Conservation (phyloP, 805 yeast genomes). For the Priceomyces fermenticarens region DNA sequence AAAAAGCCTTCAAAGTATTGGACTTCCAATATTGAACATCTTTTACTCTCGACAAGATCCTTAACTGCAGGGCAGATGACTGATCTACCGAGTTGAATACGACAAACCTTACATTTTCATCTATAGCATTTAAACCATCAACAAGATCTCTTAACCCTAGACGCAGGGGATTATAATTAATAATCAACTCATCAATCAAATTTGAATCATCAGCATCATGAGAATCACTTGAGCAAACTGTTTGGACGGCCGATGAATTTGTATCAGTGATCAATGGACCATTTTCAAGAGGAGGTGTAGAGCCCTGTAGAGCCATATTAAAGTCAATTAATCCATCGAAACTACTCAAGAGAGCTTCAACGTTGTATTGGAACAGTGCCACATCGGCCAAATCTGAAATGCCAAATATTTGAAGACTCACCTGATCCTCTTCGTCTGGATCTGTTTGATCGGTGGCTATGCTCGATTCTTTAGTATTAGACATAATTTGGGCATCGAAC, state of each 20-base stretch:
- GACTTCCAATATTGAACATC: conserved; percentile 73
- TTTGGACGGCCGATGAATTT: conserved; percentile 13
- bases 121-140: conserved; percentile 40
- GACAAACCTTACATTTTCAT: conserved; percentile 52
- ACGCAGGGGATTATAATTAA: conserved; percentile 48
- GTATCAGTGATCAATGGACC: conserved; percentile 10
- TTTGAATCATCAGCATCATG: conserved; percentile 12
- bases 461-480: conserved; percentile 1
- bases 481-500: conserved; percentile 23
- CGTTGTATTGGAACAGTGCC: conserved; percentile 30
- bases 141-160: conserved; percentile 68
- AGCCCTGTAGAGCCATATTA: conserved; percentile 19
- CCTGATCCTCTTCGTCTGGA: conserved; percentile 23
- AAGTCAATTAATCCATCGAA: conserved; percentile 26
- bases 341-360: conserved; percentile 37
- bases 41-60: conserved; percentile 60
- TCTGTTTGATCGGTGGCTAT: background rate
- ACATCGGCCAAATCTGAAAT: conserved; percentile 25
- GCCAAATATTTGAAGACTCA: conserved; percentile 32
- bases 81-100: conserved; percentile 51
- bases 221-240: conserved; percentile 14
- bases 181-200: conserved; percentile 30
- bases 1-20: conserved; percentile 49
- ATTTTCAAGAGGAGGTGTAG: background rate
- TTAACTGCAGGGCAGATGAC: conserved; percentile 59